Base-by-base conservation (phyloP, 805 yeast species). In the Priceomyces haplophilus region DNA sequence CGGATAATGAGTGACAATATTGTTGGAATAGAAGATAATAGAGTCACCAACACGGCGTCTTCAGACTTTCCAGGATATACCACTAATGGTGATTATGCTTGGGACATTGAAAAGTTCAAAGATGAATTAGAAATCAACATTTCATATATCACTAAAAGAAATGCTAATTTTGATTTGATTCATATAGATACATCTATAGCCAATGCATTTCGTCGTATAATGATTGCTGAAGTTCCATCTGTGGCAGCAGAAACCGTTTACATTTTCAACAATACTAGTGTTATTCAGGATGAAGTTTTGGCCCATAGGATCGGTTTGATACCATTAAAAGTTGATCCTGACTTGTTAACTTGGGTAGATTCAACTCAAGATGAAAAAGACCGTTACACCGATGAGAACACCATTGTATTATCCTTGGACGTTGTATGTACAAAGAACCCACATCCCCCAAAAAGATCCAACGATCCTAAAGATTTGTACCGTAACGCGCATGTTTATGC, bases 161-260 rank as follows among this genome's bases (percentile, higher is more conserved):
- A 73, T 23, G 88, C 91, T 44, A 88, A 88, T 63, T 93, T 93
- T 56, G 99, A 93, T 63, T 72, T 93, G 50, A 68, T 86, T 44
- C 83, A 88, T 55, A 68, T 90, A 40, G 99, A 93, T 64, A 86
- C 98, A 1, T 87, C 98, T 10, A 72, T 93, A 44, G 90, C 98
- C 35, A 93, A 93, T 69, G 97, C 99, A 0, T 89, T 91, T 67
- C 83, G 99, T 61, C 84, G 99, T 59, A 86, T 93, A 55, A 90
- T 93, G 98, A 82, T 93, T 42, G 79, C 97, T 1, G 99, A 93
- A 62, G 96, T 93, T 32, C 99, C 99, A 16, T 79, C 93, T 1
- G 95, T 91, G 37, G 98, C 99, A 12, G 85, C 96, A 17, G 99
- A 93, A 65, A 80, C 87, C 48, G 88, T 93, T 13, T 89, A 83